Conservation (phyloP, 371 early-diverging fungal genomes). For the Mucor circinelloides region DNA sequence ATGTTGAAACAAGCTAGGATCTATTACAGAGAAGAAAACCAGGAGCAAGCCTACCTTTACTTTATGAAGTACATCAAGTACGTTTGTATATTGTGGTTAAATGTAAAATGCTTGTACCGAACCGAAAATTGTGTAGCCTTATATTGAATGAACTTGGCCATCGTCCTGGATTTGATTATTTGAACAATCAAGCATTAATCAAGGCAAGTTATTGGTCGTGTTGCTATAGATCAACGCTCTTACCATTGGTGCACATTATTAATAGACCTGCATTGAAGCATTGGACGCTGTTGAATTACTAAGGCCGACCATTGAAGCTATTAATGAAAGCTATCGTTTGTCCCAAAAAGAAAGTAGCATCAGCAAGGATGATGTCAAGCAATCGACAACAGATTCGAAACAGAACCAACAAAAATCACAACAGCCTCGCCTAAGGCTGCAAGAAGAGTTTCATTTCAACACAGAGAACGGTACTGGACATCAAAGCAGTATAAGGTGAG, state of each 20-base stretch:
- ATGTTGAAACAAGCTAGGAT: conserved; percentile 55
- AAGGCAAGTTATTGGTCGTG: neutral
- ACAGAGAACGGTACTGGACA: neutral
- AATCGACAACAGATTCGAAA: neutral
- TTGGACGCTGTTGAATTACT: conserved; percentile 8
- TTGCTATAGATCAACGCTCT: neutral
- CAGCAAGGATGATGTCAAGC: neutral
- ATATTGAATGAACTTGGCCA: conserved; percentile 53
- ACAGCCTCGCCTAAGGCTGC: neutral
- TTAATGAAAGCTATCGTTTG: conserved; percentile 14
- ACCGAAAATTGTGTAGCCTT: conserved; percentile 31
- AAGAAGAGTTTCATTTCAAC: neutral
- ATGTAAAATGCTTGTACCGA: neutral
- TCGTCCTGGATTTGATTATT: conserved; percentile 42
- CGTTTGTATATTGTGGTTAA: too few species aligned
- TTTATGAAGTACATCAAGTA: conserved; percentile 60
- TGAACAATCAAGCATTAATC: neutral
- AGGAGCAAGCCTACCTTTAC: conserved; percentile 50
- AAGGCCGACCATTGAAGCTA: conserved; percentile 5
- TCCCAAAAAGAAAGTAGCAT: neutral
- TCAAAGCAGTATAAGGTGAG: neutral
- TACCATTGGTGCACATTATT: neutral
- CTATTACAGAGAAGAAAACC: conserved; percentile 50
- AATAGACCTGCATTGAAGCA: conserved; percentile 11
- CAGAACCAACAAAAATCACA: neutral